Evolutionary conservation across 108 stramenopile genomes (phyloP).

Genomic region (Skeletonema tropicum): DNA sequence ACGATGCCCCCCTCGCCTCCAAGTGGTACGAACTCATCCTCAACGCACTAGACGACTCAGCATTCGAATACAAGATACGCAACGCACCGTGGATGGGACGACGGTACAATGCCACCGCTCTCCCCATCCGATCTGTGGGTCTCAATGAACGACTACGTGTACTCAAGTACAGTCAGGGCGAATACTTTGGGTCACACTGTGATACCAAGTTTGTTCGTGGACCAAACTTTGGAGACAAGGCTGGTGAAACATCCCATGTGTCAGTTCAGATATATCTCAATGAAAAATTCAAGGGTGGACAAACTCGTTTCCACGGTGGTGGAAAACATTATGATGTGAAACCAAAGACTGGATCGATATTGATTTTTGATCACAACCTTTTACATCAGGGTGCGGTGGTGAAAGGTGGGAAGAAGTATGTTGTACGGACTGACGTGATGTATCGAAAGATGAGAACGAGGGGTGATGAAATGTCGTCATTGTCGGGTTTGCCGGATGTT

Average conservation of each 20-base stretch:
- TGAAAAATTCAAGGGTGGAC: conserved; percentile 48
- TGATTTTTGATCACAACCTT: conserved; percentile 43
- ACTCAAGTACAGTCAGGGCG: conserved; percentile 31
- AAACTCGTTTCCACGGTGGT: conserved; percentile 31
- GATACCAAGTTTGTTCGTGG: conserved; percentile 41
- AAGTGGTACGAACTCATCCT: conserved; percentile 48
- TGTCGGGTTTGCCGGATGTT: not conserved
- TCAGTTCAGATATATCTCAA: conserved; percentile 47
- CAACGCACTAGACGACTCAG: conserved; percentile 23
- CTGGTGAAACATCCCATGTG: conserved; percentile 30
- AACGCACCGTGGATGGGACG: conserved; percentile 24
- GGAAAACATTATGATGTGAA: conserved; percentile 24
- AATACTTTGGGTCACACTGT: conserved; percentile 38
- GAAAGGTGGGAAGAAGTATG: conserved; percentile 41
- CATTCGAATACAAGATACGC: conserved; percentile 25
- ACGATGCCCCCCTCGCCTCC: conserved; percentile 22
- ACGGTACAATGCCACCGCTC: not conserved
- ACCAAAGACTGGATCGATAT: conserved; percentile 39
- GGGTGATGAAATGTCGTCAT: not conserved
- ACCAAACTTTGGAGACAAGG: conserved; percentile 13
- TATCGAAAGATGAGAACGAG: conserved; percentile 15
- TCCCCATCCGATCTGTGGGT: conserved; percentile 23
- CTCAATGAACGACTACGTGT: conserved; percentile 48
- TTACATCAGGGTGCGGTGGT: conserved; percentile 36
- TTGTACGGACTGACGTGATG: conserved; percentile 50